These are phyloP conservation scores for Alternaria viburni DNA, from an alignment of 2,329 filamentous ascomycete genomes.

Conservation along the genomic window DNA sequence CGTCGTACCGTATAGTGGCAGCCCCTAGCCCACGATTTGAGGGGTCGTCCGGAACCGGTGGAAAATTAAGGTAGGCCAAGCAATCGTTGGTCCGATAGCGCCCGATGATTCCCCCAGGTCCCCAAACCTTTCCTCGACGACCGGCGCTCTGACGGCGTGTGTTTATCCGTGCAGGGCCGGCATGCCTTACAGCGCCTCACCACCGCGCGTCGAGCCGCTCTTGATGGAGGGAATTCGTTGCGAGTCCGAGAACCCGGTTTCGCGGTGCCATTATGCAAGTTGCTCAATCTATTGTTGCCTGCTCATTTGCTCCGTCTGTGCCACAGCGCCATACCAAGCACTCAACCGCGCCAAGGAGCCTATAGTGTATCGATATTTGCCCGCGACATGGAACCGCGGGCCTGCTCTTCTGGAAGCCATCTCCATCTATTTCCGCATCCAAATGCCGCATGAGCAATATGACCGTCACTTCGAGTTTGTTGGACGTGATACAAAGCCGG, in stretches of 20 bases:
- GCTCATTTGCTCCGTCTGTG: background rate
- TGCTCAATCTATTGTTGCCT: background rate
- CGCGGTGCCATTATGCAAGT: background rate
- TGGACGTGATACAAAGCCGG: background rate
- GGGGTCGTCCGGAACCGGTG: constrained; percentile 14
- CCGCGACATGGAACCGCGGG: background rate
- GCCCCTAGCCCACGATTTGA: constrained; percentile 4
- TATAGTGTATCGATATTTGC: constrained; percentile 1
- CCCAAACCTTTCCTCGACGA: constrained; percentile 19
- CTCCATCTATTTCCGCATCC: background rate
- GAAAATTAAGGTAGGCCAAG: constrained; percentile 43
- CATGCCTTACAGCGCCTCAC: background rate
- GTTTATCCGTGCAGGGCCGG: constrained; percentile 5
- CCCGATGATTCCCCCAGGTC: constrained; percentile 17
- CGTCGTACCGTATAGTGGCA: constrained; percentile 15
- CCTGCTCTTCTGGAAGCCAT: background rate
- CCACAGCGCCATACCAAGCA: background rate
- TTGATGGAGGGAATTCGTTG: background rate
- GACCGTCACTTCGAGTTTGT: background rate
- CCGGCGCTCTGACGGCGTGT: constrained; percentile 4
- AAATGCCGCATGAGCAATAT: background rate
- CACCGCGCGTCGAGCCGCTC: background rate
- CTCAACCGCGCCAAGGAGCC: background rate
- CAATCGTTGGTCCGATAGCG: constrained; percentile 33
- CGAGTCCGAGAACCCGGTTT: background rate